Percentiles rank a stretch among this genome's conserved stretches.
These are phyloP conservation scores for Neurospora cerealis DNA, from an alignment of 495 filamentous ascomycete genomes.

Conservation along the genomic window DNA sequence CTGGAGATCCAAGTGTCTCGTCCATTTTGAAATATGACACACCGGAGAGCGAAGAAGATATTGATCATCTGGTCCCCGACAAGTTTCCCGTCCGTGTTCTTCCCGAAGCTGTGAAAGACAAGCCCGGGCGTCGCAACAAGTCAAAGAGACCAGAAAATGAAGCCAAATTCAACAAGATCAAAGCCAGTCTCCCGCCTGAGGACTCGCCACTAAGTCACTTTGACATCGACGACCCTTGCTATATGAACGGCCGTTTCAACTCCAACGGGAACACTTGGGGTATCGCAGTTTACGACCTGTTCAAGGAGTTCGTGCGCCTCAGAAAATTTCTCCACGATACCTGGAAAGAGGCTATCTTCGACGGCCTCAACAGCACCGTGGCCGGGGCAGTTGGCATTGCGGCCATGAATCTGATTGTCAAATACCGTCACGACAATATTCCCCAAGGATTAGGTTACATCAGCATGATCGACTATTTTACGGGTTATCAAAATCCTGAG, in stretches of 20 bases:
- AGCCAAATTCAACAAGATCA: not conserved
- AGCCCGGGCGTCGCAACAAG: not conserved
- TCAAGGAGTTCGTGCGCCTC: slow-evolving; percentile 22
- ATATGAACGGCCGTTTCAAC: not conserved
- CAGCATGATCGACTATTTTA: not conserved
- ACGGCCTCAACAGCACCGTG: slow-evolving; percentile 34
- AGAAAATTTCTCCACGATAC: slow-evolving; percentile 26
- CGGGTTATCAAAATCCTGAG: not conserved
- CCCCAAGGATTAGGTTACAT: not conserved
- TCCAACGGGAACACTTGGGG: not conserved
- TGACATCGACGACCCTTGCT: not conserved
- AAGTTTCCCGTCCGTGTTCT: not conserved
- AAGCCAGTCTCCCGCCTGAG: not conserved
- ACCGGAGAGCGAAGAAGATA: not conserved
- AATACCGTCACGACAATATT: not conserved
- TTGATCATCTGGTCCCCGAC: not conserved
- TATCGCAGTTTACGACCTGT: slow-evolving; percentile 27
- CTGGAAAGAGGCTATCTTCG: slow-evolving; percentile 36
- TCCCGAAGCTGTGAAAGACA: not conserved
- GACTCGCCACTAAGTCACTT: not conserved
- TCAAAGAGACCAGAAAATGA: not conserved
- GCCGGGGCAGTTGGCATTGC: slow-evolving; percentile 35
- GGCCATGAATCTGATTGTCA: slow-evolving; percentile 13
- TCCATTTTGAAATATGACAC: not conserved
- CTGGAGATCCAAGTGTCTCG: not conserved